Conservation (phyloP, 106 monocot genomes). For the Dendrobium nobile region DNA sequence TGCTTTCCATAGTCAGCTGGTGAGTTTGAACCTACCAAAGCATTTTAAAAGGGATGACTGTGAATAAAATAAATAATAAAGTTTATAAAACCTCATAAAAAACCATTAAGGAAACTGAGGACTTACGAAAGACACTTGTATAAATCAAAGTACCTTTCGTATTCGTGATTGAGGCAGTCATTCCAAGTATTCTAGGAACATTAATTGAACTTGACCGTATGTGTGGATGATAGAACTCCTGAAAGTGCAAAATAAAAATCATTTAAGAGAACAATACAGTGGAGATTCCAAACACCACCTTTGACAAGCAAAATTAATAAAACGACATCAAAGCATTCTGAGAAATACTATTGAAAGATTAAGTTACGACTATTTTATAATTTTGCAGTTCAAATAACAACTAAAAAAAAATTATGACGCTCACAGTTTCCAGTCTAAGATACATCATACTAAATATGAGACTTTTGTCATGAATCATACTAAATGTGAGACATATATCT, state of each 20-base stretch:
- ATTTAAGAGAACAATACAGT: not conserved
- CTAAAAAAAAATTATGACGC: not conserved
- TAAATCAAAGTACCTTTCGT: slow-evolving; percentile 41
- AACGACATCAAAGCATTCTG: not conserved
- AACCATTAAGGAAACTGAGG: not conserved
- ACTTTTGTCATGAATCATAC: not conserved
- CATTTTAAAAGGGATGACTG: slow-evolving; percentile 3
- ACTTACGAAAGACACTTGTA: not conserved
- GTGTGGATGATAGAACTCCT: slow-evolving; percentile 57
- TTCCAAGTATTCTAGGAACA: slow-evolving; percentile 72
- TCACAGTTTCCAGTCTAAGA: not conserved
- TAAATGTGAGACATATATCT: not conserved
- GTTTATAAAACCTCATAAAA: not conserved
- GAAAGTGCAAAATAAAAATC: slow-evolving; percentile 1
- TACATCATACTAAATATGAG: slow-evolving; percentile 2
- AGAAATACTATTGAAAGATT: not conserved
- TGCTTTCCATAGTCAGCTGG: slow-evolving; percentile 18
- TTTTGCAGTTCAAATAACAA: not conserved
- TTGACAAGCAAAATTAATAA: not conserved
- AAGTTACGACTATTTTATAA: not conserved
- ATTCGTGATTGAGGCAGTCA: slow-evolving; percentile 58
- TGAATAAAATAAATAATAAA: slow-evolving; percentile 1
- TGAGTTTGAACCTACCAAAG: slow-evolving; percentile 25
- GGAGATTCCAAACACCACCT: not conserved
- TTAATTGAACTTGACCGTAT: slow-evolving; percentile 13